phyloP scores from a whole-genome alignment of 179 eudicot genomes.

The Corrigiola litoralis region DNA sequence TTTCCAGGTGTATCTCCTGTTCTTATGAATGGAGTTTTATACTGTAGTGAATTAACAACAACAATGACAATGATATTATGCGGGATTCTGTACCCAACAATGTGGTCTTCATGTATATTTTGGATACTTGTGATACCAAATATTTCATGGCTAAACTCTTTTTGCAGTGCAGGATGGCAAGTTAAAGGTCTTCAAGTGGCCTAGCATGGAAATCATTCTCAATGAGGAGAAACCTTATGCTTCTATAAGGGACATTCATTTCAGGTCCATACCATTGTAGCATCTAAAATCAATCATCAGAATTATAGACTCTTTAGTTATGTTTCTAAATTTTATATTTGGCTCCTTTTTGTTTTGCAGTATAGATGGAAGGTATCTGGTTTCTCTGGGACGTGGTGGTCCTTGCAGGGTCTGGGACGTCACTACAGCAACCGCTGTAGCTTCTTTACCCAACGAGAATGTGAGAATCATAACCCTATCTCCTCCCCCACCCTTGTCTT shows the following conservation, averaged over 20 bases:
- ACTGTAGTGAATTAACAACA: no score
- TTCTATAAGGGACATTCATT: slow-evolving; percentile 75
- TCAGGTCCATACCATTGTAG: slow-evolving; percentile 50
- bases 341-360: slow-evolving; percentile 41
- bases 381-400: slow-evolving; percentile 74
- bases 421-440: slow-evolving; percentile 40
- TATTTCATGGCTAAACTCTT: slow-evolving; percentile 25
- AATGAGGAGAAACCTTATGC: slow-evolving; percentile 58
- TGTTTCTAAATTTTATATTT: not conserved
- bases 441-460: slow-evolving; percentile 58
- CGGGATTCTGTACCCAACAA: not conserved
- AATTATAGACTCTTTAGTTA: not conserved
- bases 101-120: not conserved
- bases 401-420: slow-evolving; percentile 94
- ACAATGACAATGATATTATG: not conserved
- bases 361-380: slow-evolving; percentile 81
- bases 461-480: slow-evolving; percentile 34
- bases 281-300: not conserved
- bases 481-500: not conserved
- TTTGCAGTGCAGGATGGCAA: slow-evolving; percentile 96
- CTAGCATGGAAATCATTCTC: slow-evolving; percentile 62
- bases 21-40: no score
- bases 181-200: slow-evolving; percentile 93
- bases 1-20: not conserved
- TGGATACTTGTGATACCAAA: slow-evolving; percentile 11